phyloP scores from a whole-genome alignment of 2,329 filamentous ascomycete species.

The Hymenoscyphus salicellus region DNA sequence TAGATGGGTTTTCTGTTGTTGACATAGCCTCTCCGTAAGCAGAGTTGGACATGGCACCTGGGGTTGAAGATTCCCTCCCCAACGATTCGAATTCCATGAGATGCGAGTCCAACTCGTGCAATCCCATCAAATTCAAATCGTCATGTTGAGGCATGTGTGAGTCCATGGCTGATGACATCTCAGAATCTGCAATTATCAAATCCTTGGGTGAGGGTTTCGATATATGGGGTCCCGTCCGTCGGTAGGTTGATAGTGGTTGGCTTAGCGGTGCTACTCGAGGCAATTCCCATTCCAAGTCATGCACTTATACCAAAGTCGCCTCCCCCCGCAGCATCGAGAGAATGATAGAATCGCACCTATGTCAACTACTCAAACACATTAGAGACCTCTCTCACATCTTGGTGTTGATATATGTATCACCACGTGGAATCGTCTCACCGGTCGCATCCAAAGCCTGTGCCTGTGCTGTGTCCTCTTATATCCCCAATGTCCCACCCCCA shows the following conservation, averaged over 20 bases:
- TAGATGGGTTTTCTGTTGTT: constrained; percentile 23
- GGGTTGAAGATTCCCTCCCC: constrained; percentile 30
- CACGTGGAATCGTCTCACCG: constrained; percentile 36
- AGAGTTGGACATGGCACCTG: constrained; percentile 31
- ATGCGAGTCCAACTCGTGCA: constrained; percentile 39
- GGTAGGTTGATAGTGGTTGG: constrained; percentile 22
- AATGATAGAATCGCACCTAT: constrained; percentile 16
- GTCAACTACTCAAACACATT: constrained; percentile 22
- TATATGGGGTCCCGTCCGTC: constrained; percentile 29
- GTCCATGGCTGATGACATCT: constrained; percentile 38
- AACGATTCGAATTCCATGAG: constrained; percentile 36
- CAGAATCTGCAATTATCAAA: constrained; percentile 36
- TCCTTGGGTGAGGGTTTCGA: constrained; percentile 34
- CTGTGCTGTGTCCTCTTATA: constrained; percentile 23
- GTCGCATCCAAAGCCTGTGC: constrained; percentile 23
- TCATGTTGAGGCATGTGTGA: constrained; percentile 36
- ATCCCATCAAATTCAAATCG: constrained; percentile 38
- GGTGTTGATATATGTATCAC: constrained; percentile 30
- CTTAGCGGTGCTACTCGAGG: constrained; percentile 31
- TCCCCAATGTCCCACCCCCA: constrained; percentile 21
- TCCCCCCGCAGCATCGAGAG: constrained; percentile 26
- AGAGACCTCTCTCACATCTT: constrained; percentile 25
- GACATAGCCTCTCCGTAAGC: constrained; percentile 28
- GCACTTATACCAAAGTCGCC: constrained; percentile 27
- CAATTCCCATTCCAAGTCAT: constrained; percentile 30